These are phyloP conservation scores for Ilyonectria robusta DNA, from an alignment of 2,329 filamentous ascomycete genomes.

Conservation along the genomic window DNA sequence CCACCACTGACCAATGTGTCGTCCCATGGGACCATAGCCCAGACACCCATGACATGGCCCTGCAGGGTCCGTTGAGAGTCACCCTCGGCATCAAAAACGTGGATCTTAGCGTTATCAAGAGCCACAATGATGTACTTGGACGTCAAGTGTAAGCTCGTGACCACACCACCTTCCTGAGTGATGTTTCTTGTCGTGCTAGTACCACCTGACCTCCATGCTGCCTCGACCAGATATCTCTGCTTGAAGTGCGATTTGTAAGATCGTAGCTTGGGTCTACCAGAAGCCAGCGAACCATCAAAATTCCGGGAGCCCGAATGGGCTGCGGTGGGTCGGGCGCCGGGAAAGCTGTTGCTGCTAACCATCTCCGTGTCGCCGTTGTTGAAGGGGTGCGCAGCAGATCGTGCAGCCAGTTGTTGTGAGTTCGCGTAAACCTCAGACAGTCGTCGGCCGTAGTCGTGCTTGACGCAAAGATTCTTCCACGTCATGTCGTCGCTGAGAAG, in stretches of 20 bases:
- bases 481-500: slow-evolving; percentile 96
- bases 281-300: slow-evolving; percentile 64
- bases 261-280: slow-evolving; percentile 71
- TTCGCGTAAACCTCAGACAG: slow-evolving; percentile 65
- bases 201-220: slow-evolving; percentile 96
- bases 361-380: slow-evolving; percentile 56
- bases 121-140: slow-evolving; percentile 98
- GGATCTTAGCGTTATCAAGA: slow-evolving; percentile 97
- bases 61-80: slow-evolving; percentile 89
- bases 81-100: slow-evolving; percentile 95
- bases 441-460: slow-evolving; percentile 85
- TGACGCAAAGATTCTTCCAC: slow-evolving; percentile 97
- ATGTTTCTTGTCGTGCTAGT: slow-evolving; percentile 87
- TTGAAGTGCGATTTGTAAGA: slow-evolving; percentile 99
- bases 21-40: slow-evolving; percentile 99
- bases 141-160: slow-evolving; percentile 94
- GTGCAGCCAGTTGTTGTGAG: slow-evolving; percentile 49
- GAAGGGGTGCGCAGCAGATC: slow-evolving; percentile 49
- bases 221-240: slow-evolving; percentile 96
- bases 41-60: slow-evolving; percentile 98
- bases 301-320: slow-evolving; percentile 63
- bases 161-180: slow-evolving; percentile 95
- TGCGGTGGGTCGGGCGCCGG: slow-evolving; percentile 58
- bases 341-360: slow-evolving; percentile 58
- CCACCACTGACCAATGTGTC: slow-evolving; percentile 96